These are phyloP conservation scores for Apiotrichum porosum DNA, from an alignment of 1,284 basidiomycete genomes.

Conservation along the genomic window DNA sequence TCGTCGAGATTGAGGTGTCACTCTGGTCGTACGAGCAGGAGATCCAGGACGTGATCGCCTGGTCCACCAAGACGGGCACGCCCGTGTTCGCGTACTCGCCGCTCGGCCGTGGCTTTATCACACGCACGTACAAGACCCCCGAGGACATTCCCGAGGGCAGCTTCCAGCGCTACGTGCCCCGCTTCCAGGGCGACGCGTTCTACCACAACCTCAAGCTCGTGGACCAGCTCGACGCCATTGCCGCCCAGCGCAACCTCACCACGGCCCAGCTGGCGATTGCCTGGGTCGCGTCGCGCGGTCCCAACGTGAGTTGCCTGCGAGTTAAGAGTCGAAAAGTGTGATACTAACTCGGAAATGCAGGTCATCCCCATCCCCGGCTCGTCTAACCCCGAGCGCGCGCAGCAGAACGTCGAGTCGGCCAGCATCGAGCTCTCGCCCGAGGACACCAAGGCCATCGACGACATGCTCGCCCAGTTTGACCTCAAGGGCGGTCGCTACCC, in stretches of 20 bases:
- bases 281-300: conserved; percentile 56
- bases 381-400: conserved; percentile 50
- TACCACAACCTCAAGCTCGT: conserved; percentile 58
- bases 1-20: conserved; percentile 57
- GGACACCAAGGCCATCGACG: conserved; percentile 47
- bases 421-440: conserved; percentile 50
- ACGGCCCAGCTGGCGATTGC: conserved; percentile 60
- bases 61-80: conserved; percentile 52
- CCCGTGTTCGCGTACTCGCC: conserved; percentile 60
- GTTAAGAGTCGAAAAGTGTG: too few relatives aligned
- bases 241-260: conserved; percentile 54
- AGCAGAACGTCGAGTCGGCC: conserved; percentile 53
- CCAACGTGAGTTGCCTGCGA: conserved; percentile 41
- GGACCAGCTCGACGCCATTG: conserved; percentile 51
- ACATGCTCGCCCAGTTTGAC: conserved; percentile 44
- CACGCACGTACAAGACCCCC: conserved; percentile 52
- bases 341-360: conserved; percentile 16
- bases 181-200: conserved; percentile 52
- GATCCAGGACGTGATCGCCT: conserved; percentile 45
- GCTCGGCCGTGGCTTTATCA: conserved; percentile 59
- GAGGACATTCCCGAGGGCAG: conserved; percentile 54
- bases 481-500: conserved; percentile 32
- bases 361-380: conserved; percentile 58
- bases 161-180: conserved; percentile 26
- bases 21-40: conserved; percentile 54